Evolutionary conservation across 2,329 filamentous ascomycete species (phyloP), one percentile per base, ranked within the genome.

Genomic region (Davidsoniella neocaledoniae): DNA sequence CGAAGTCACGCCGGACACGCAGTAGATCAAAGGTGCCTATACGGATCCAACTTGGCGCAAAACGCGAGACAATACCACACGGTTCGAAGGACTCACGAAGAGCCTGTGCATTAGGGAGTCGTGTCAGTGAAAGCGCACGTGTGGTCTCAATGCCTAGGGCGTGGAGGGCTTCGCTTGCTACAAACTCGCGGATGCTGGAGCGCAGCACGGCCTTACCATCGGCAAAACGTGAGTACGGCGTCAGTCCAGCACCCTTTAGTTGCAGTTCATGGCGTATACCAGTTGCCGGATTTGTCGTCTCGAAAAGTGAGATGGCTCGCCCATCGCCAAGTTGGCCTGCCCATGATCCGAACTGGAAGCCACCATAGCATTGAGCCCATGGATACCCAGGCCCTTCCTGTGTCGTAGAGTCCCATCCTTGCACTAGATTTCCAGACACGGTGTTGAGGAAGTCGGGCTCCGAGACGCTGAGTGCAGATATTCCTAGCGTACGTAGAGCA

Each of bases 321-420:
- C 91, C 91, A 61, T 98, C 91, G 40, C 91, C 91, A 1, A 98
- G 76, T 64, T 98, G 91, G 5, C 91, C 88, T 3, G 91, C 91
- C 90, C 90, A 98, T 56, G 83, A 79, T 5, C 91, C 91, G 61
- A 81, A 79, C 60, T 79, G 73, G 59, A 74, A 78, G 51, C 90
- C 90, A 51, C 91, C 91, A 63, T 98, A 98, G 67, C 91, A 96
- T 66, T 98, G 91, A 29, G 91, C 88, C 91, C 91, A 98, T 0
- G 91, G 90, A 62, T 98, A 98, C 41, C 91, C 79, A 5, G 46
- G 37, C 17, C 83, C 82, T 52, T 77, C 68, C 21, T 67, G 62
- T 56, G 70, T 72, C 52, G 78, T 73, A 52, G 82, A 75, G 55
- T 86, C 75, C 76, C 83, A 84, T 46, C 87, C 90, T 50, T 83